Evolutionary conservation across 495 filamentous ascomycete species (phyloP).

Genomic region (Hypoxylon lienhwacheense): DNA sequence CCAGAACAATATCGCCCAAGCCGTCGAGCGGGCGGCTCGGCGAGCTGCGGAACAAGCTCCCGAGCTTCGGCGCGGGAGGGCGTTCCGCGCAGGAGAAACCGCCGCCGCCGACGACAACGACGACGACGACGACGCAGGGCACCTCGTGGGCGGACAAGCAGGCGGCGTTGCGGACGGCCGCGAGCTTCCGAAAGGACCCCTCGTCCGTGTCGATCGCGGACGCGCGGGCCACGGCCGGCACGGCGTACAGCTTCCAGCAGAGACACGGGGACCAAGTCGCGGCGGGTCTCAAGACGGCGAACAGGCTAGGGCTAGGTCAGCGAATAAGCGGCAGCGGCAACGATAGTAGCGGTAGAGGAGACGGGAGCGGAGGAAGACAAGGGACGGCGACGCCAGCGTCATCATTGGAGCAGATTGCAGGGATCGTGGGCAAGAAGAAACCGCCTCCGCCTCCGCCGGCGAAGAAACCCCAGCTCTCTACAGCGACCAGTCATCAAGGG

Average conservation of each 20-base stretch:
- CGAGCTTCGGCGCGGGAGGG: conserved; percentile 54
- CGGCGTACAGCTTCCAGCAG: conserved; percentile 72
- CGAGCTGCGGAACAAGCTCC: conserved; percentile 71
- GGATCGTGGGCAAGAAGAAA: conserved; percentile 56
- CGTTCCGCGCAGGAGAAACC: too few species aligned
- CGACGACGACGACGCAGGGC: conserved; percentile 44
- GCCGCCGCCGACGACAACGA: conserved; percentile 33
- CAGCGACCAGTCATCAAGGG: conserved; percentile 4
- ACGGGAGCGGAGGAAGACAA: conserved; percentile 3
- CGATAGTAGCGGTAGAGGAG: too few species aligned
- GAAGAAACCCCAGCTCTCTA: conserved; percentile 52
- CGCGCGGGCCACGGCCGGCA: conserved; percentile 56
- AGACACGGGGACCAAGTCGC: conserved; percentile 72
- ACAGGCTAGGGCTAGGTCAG: conserved; percentile 56
- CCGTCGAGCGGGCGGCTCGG: conserved; percentile 49
- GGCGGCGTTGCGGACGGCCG: conserved; percentile 59
- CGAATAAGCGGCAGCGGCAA: conserved; percentile 54
- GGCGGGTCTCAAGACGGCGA: conserved; percentile 62
- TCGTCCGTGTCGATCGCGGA: conserved; percentile 61
- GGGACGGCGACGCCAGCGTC: conserved; percentile 1
- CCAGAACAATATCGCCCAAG: conserved; percentile 8
- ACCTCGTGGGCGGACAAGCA: conserved; percentile 66
- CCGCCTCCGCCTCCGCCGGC: conserved; percentile 72
- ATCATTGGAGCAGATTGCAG: conserved; percentile 36
- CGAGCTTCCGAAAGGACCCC: conserved; percentile 58